Percentiles rank a stretch among this genome's conserved stretches.
Evolutionary conservation across 2,329 filamentous ascomycete genomes (phyloP).

Genomic region (Fusarium irregulare): DNA sequence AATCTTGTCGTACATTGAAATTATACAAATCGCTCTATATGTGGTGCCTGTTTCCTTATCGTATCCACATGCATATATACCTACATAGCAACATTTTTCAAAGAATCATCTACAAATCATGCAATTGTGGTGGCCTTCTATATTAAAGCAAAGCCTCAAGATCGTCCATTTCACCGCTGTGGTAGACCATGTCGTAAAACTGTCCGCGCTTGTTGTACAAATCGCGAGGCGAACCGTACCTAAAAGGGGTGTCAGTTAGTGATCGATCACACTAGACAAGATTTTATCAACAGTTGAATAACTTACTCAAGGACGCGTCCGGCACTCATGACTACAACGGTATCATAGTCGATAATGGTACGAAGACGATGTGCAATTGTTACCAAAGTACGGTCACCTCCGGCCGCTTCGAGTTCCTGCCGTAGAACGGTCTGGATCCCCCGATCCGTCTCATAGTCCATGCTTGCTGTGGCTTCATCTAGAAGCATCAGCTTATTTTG

Average conservation of each 20-base stretch:
- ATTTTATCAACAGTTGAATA: conserved; percentile 30
- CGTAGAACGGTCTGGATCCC: conserved; percentile 66
- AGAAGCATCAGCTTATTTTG: conserved; percentile 66
- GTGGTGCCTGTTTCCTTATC: not conserved
- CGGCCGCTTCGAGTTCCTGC: conserved; percentile 58
- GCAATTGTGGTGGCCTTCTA: not conserved
- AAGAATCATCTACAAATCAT: not conserved
- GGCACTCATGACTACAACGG: conserved; percentile 66
- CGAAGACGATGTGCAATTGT: conserved; percentile 68
- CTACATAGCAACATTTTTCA: not conserved
- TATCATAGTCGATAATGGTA: conserved; percentile 70
- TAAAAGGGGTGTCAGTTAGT: conserved; percentile 36
- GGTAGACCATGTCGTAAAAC: conserved; percentile 67
- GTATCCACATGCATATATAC: not conserved
- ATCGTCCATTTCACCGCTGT: conserved; percentile 64
- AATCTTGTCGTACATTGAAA: not conserved
- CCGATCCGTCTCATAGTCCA: conserved; percentile 68
- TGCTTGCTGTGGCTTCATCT: conserved; percentile 69
- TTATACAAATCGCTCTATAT: not conserved
- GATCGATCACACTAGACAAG: not conserved
- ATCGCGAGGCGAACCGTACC: conserved; percentile 59
- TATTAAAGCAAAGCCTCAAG: conserved; percentile 52
- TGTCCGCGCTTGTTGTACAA: conserved; percentile 58
- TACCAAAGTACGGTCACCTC: conserved; percentile 63
- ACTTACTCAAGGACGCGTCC: conserved; percentile 65